Evolutionary conservation across 1,139 yeast species (phyloP).

Genomic region (Kodamaea alishanica): DNA sequence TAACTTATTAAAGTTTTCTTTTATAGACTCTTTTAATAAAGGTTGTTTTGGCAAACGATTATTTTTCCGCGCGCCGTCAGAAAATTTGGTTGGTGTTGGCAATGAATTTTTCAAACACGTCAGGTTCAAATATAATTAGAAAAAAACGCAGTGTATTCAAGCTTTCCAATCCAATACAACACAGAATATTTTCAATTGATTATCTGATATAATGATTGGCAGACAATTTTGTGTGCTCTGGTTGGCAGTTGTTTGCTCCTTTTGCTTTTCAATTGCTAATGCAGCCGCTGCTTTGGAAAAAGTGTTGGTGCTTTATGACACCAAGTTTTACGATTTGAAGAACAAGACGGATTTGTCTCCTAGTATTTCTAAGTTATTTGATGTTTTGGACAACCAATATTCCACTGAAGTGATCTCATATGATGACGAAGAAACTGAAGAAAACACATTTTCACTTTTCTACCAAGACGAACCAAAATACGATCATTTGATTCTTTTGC

Average conservation of each 20-base stretch:
- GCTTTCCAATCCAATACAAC: slow-evolving; percentile 2
- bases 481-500: slow-evolving; percentile 36
- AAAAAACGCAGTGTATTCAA: not conserved
- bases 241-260: slow-evolving; percentile 5
- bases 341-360: slow-evolving; percentile 14
- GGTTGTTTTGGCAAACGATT: no score
- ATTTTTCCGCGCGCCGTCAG: no score
- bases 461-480: slow-evolving; percentile 26
- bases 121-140: no score
- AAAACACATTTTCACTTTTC: slow-evolving; percentile 21
- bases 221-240: slow-evolving; percentile 7
- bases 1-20: no score
- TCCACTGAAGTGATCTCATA: slow-evolving; percentile 26
- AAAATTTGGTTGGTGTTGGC: no score
- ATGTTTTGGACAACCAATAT: slow-evolving; percentile 21
- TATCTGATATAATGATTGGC: no score
- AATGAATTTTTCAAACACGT: slow-evolving; percentile 8
- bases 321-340: slow-evolving; percentile 22
- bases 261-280: slow-evolving; percentile 3
- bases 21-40: no score
- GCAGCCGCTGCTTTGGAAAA: slow-evolving; percentile 8
- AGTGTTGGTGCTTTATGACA: slow-evolving; percentile 34
- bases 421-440: slow-evolving; percentile 23
- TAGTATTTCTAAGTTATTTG: slow-evolving; percentile 20
- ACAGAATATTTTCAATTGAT: slow-evolving; percentile 1